Conservation (phyloP, 176 grass and related monocot species). For the Lolium rigidum region DNA sequence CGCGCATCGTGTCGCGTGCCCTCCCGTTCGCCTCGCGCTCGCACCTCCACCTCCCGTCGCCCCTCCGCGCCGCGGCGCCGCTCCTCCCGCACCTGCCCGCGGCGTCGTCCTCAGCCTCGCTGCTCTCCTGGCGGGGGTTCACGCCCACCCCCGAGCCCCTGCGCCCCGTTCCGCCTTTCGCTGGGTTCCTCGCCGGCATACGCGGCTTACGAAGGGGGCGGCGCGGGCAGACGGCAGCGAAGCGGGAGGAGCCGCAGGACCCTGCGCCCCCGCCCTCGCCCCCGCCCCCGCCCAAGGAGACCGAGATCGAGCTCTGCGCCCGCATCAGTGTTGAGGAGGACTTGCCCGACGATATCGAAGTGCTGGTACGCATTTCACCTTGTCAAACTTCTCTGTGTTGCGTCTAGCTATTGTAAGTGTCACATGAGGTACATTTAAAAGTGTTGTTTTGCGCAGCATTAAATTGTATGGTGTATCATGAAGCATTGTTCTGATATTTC, state of each 20-base stretch:
- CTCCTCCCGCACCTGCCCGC: constrained; percentile 11
- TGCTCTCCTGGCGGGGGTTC: constrained; percentile 49
- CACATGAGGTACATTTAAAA: neutral
- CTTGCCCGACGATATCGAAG: constrained; percentile 81
- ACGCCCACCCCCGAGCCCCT: constrained; percentile 44
- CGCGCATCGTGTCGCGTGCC: constrained; percentile 69
- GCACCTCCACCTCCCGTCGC: constrained; percentile 23
- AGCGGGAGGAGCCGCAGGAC: constrained; percentile 48
- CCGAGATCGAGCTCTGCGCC: constrained; percentile 83
- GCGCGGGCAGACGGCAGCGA: constrained; percentile 58
- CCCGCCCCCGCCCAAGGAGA: constrained; percentile 65
- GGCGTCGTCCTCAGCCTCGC: constrained; percentile 34
- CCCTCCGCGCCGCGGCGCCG: constrained; percentile 25
- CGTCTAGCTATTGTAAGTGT: neutral
- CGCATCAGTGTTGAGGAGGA: constrained; percentile 67
- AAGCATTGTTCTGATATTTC: neutral
- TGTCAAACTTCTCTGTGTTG: neutral
- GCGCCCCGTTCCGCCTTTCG: constrained; percentile 35
- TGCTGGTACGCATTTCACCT: constrained; percentile 62
- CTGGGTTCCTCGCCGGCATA: constrained; percentile 52
- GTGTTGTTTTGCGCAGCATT: constrained; percentile 6
- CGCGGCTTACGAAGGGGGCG: constrained; percentile 64
- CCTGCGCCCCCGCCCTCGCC: constrained; percentile 33
- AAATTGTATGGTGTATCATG: neutral
- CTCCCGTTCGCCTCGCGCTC: constrained; percentile 67